A percentile compares a stretch with the other conserved stretches of the same genome.
Evolutionary conservation across 352 stramenopile species (phyloP).

Genomic region (Phytophthora uliginosa): DNA sequence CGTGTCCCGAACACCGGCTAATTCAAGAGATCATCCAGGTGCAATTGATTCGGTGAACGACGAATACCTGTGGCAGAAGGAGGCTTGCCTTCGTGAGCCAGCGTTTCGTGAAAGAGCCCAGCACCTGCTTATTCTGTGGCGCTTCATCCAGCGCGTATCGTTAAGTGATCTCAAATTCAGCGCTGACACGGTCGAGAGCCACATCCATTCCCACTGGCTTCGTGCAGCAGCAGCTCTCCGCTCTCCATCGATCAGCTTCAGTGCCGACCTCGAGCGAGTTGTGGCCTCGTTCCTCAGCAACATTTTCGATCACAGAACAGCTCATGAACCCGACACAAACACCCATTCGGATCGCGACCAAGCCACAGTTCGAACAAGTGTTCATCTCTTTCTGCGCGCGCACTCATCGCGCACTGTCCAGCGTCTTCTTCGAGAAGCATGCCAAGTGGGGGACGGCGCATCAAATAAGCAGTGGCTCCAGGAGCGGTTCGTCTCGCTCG

Average conservation of each 20-base stretch:
- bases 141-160: conserved; percentile 1
- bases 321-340: neutral
- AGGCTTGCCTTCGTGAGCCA: neutral
- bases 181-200: neutral
- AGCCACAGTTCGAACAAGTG: neutral
- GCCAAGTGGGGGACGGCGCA: neutral
- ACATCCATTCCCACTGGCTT: neutral
- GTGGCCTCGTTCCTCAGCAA: neutral
- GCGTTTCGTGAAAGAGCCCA: neutral
- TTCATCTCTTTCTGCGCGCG: conserved; percentile 27
- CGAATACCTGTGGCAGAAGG: conserved; percentile 18
- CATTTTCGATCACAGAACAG: neutral
- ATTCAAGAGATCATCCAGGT: neutral
- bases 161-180: neutral
- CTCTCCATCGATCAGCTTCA: neutral
- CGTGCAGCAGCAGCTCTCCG: neutral
- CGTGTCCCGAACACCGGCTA: neutral
- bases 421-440: conserved; percentile 13
- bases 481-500: conserved; percentile 18
- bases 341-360: neutral
- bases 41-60: conserved; percentile 1
- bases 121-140: conserved; percentile 1
- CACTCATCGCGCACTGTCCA: conserved; percentile 14
- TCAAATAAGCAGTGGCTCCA: conserved; percentile 9
- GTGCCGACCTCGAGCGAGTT: neutral